Base-by-base conservation (phyloP, 768 basidiomycete genomes). In the Boletellus ananas region DNA sequence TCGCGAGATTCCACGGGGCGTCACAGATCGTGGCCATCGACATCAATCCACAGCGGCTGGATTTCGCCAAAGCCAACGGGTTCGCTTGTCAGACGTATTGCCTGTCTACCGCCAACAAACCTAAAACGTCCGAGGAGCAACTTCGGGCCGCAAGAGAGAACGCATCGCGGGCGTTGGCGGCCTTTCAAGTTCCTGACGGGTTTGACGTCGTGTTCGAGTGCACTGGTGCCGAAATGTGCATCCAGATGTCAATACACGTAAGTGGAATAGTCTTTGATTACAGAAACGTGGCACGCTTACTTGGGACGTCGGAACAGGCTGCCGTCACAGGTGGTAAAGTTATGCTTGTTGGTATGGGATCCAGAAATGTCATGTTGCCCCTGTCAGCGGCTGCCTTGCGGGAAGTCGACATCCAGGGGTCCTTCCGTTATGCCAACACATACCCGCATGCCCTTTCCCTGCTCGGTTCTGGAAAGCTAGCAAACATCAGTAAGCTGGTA, bases 181-280 rank as follows among this genome's bases (percentile, higher is more conserved):
- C 74, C 46, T 88, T 90, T 62, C 72, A 69, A 52, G 70, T 77
- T 52, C 74, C 74, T 20, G 84, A 90, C 23, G 95, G 95, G 27
- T 95, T 92, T 70, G 93, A 96, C 67, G 75, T 90, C 62, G 86
- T 97, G 43, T 90, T 94, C 62, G 94, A 98, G 69, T 98, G 94
- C 70, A 94, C 93, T 12, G 94, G 94, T 54, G 92, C 91, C 2
- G 93, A 95, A 68, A 77, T 83, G 33, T 91, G 89, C 63, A 91
- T 95, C 63, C 92, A 95, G 65, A 85, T 90, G 82, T 85, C 89
- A 44, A 78, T 94, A 54, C 82, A 89, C 71, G 91, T 94, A 72
- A 76, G 91, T 78, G 13, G 34, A 33, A 44, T 49, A 25, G 49
- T 44, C 55, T 56, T 56, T 49, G 37, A 33, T 56, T 39, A 21